Evolutionary conservation across 441 rosid genomes (phyloP).

Genomic region (Theobroma grandiflorum): DNA sequence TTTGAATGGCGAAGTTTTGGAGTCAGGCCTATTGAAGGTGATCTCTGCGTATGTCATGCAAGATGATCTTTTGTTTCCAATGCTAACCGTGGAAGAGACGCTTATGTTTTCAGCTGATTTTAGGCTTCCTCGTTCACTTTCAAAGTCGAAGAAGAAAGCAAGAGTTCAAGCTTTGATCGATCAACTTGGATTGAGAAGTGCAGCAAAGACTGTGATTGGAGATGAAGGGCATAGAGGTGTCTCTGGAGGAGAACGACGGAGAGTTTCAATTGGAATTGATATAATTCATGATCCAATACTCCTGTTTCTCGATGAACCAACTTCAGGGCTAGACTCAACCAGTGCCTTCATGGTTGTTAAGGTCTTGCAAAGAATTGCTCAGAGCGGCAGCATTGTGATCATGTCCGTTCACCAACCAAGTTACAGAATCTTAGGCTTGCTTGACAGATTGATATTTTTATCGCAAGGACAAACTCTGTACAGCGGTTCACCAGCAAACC

Average conservation of each 20-base stretch:
- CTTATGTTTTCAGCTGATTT: conserved; percentile 80
- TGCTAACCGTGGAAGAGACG: conserved; percentile 85
- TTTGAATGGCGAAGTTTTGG: conserved; percentile 72
- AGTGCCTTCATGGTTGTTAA: conserved; percentile 81
- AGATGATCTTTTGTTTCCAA: conserved; percentile 85
- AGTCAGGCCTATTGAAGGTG: conserved; percentile 69
- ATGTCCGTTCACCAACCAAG: conserved; percentile 80
- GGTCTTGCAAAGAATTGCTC: conserved; percentile 74
- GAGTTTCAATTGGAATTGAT: conserved; percentile 72
- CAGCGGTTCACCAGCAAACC: conserved; percentile 53
- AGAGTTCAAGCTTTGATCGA: conserved; percentile 79
- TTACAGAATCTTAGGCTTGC: conserved; percentile 62
- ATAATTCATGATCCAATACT: conserved; percentile 75
- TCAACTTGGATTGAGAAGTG: conserved; percentile 62
- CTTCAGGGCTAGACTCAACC: conserved; percentile 75
- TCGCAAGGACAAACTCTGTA: conserved; percentile 64
- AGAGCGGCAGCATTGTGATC: conserved; percentile 76
- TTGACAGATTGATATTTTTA: conserved; percentile 66
- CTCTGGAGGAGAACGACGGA: conserved; percentile 75
- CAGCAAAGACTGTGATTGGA: conserved; percentile 74
- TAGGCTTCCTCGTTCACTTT: conserved; percentile 70
- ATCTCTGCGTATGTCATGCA: conserved; percentile 92
- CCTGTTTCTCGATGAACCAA: conserved; percentile 73
- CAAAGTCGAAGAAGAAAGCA: conserved; percentile 58
- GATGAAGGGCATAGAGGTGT: conserved; percentile 82